Base-by-base conservation (phyloP, 768 basidiomycete species). In the Mrakia hoshinonis region DNA sequence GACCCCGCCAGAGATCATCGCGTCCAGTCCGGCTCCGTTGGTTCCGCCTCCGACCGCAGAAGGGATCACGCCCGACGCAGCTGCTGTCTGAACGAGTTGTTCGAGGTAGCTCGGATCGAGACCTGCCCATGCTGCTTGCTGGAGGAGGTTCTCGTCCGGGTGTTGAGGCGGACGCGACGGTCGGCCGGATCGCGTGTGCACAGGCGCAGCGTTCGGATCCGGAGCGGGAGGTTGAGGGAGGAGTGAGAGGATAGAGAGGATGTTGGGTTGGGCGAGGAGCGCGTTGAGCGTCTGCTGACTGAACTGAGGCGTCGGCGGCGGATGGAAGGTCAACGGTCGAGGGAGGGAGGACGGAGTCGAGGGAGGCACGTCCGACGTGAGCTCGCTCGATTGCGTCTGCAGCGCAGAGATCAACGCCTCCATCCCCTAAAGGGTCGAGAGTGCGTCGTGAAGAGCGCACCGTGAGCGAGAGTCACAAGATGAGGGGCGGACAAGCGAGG, bases 111-210 rank as follows among this genome's bases (percentile, higher is more conserved):
- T 34, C 22, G 58, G 58, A n/a, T 61, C 58, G 2, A 61, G 31
- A n/a, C 58, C 58, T 36, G 58, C 58, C 58, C 58, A 61, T 20
- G 58, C 58, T 61, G 58, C 64, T 36, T 66, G 64, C 15, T 66
- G 64, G 4, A 47, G 48, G 31, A 66, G 64, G 10, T 66, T 46
- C 18, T 66, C 64, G 20, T 66, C 64, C 0, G 46, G 55, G 31
- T 60, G 26, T 24, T 66, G 64, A 49, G 64, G 64, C 47, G 64
- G 64, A 34, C 64, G 64, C 20, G 64, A 66, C n/a, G 64, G 64
- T 51, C 64, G 26, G 4, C 64, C 64, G 1, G 64, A 66, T 66
- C 64, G n/a, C 4, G 64, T 66, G 26, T 36, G 31, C 1, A 61
- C 58, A 0, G 58, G 58, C 31, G 58, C 58, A 22, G 34, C 31